A percentile compares a stretch with the other conserved stretches of the same genome.
Conservation (phyloP, 139 green algal species). For the Pedinophyceae sp. region DNA sequence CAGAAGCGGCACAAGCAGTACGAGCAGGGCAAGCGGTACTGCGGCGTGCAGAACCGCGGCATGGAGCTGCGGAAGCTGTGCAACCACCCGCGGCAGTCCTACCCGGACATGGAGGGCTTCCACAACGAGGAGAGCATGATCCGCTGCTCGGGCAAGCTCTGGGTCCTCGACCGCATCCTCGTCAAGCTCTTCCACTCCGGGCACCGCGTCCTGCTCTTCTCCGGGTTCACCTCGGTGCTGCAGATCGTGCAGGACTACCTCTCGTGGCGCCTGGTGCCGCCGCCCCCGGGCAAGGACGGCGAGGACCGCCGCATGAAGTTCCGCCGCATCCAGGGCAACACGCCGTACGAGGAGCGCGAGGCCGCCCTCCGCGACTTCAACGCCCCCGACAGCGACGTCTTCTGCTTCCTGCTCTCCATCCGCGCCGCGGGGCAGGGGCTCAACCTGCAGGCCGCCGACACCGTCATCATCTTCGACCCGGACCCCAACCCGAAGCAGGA, state of each 20-base stretch:
- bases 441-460: constrained; percentile 91
- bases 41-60: constrained; percentile 74
- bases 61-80: constrained; percentile 95
- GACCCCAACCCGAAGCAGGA: constrained; percentile 99
- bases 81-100: constrained; percentile 89
- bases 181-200: constrained; percentile 26
- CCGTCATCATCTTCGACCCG: constrained; percentile 94
- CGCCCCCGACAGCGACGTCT: constrained; percentile 42
- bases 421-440: constrained; percentile 78
- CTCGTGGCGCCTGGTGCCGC: constrained; percentile 32
- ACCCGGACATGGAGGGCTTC: constrained; percentile 30
- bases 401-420: constrained; percentile 95
- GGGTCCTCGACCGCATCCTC: constrained; percentile 73
- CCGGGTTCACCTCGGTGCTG: constrained; percentile 65
- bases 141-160: constrained; percentile 77
- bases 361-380: constrained; percentile 86
- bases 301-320: constrained; percentile 27
- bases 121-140: constrained; percentile 30
- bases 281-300: too few relatives aligned
- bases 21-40: constrained; percentile 31
- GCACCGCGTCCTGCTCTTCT: constrained; percentile 74
- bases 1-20: constrained; percentile 21
- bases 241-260: constrained; percentile 68
- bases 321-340: constrained; percentile 76
- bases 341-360: constrained; percentile 46